Evolutionary conservation across 305 asterid species (phyloP).

Genomic region (Solanum hybrid): DNA sequence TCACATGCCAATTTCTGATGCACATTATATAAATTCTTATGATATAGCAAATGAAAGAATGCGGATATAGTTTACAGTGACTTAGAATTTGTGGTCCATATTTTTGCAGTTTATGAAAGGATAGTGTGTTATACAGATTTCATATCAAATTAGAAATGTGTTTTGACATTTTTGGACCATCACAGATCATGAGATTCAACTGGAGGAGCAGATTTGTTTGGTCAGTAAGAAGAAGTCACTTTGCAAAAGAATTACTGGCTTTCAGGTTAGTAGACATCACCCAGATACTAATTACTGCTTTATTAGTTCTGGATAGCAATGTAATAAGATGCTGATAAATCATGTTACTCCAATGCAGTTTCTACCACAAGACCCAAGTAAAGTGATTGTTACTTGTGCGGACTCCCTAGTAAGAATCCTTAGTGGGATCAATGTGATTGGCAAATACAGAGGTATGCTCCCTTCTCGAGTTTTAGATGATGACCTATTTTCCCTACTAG

Average conservation of each 20-base stretch:
- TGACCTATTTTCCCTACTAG: neutral
- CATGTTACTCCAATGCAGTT: constrained; percentile 38
- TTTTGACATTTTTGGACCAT: neutral
- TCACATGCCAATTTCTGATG: neutral
- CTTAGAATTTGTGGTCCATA: neutral
- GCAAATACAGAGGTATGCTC: constrained; percentile 57
- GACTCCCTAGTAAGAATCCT: constrained; percentile 70
- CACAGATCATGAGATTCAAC: constrained; percentile 37
- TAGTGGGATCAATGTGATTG: constrained; percentile 44
- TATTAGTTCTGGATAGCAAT: neutral
- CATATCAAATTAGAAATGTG: neutral
- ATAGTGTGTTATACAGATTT: neutral
- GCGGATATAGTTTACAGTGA: neutral
- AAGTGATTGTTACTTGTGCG: constrained; percentile 75
- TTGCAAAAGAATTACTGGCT: constrained; percentile 69
- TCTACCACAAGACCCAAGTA: constrained; percentile 60
- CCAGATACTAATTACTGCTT: neutral
- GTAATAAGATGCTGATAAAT: neutral
- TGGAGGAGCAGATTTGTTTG: constrained; percentile 54
- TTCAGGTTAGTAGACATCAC: constrained; percentile 52
- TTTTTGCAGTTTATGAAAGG: neutral
- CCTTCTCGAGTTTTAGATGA: neutral
- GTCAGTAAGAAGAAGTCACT: constrained; percentile 65
- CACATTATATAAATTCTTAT: neutral
- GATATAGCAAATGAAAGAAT: neutral